Evolutionary conservation across 2,329 filamentous ascomycete genomes (phyloP).

Genomic region (Scedosporium apiospermum): DNA sequence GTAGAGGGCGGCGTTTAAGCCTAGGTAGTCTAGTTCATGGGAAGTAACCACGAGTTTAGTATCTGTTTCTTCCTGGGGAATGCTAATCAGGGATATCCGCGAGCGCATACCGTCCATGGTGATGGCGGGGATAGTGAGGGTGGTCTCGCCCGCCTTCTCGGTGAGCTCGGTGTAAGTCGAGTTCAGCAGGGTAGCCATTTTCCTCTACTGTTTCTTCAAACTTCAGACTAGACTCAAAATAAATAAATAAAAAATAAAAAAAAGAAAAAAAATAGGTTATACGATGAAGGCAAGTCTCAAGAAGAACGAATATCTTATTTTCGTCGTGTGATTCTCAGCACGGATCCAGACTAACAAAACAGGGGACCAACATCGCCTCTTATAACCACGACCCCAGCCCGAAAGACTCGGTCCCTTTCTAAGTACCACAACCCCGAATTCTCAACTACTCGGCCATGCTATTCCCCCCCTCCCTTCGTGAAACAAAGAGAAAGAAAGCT

Average conservation of each 20-base stretch:
- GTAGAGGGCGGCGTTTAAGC: conserved; percentile 16
- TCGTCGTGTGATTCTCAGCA: too few relatives aligned
- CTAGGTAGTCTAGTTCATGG: conserved; percentile 14
- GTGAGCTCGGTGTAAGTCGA: background rate
- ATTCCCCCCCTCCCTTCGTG: too few relatives aligned
- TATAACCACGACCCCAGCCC: too few relatives aligned
- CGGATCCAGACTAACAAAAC: too few relatives aligned
- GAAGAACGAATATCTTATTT: too few relatives aligned
- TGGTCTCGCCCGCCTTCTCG: background rate
- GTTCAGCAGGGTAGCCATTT: background rate
- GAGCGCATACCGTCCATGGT: conserved; percentile 6
- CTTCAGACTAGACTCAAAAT: background rate
- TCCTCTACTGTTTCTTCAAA: background rate
- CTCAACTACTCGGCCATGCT: too few relatives aligned
- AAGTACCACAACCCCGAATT: too few relatives aligned
- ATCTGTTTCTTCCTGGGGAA: background rate
- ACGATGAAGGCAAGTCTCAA: background rate
- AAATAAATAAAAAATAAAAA: background rate
- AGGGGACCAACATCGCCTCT: too few relatives aligned
- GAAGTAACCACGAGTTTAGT: background rate
- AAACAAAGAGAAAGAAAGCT: too few relatives aligned
- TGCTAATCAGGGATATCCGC: too few relatives aligned
- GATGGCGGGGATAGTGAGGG: conserved; percentile 7
- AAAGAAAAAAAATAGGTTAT: background rate
- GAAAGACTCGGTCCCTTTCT: too few relatives aligned